phyloP scores from a whole-genome alignment of 176 grass and related monocot species.

The Chrysopogon serrulatus region DNA sequence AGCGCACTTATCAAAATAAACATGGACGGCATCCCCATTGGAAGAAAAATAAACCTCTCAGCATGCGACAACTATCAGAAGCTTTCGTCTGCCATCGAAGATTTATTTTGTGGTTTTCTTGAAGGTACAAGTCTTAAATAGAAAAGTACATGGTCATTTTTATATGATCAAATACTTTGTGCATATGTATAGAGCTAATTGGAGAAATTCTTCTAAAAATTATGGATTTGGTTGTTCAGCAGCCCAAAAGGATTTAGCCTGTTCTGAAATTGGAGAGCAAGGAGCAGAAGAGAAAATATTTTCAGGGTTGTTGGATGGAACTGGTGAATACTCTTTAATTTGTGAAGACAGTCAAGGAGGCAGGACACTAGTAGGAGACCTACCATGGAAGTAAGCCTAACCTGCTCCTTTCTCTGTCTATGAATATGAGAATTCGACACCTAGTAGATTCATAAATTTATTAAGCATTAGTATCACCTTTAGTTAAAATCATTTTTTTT shows the following conservation, averaged over 20 bases:
- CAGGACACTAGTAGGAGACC: conserved; percentile 48
- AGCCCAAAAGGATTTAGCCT: conserved; percentile 61
- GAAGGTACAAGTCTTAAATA: conserved; percentile 42
- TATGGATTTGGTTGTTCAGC: neutral
- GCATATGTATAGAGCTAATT: neutral
- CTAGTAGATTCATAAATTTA: neutral
- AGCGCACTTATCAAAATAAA: conserved; percentile 80
- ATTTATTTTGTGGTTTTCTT: conserved; percentile 68
- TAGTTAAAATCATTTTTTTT: neutral
- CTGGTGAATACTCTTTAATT: conserved; percentile 76
- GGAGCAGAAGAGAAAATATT: conserved; percentile 60
- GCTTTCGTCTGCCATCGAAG: conserved; percentile 53
- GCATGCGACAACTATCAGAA: conserved; percentile 56
- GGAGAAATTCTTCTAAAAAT: neutral
- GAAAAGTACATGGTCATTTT: neutral
- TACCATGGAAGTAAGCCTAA: conserved; percentile 77
- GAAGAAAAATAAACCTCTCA: conserved; percentile 78
- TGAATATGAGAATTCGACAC: neutral
- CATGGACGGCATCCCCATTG: conserved; percentile 97
- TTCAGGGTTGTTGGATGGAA: conserved; percentile 72
- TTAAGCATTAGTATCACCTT: neutral
- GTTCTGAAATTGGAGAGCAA: conserved; percentile 15
- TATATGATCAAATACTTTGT: neutral
- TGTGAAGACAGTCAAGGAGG: conserved; percentile 63
- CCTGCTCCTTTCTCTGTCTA: neutral